phyloP scores from a whole-genome alignment of 176 grass and related monocot genomes.

The Paspalum vaginatum region DNA sequence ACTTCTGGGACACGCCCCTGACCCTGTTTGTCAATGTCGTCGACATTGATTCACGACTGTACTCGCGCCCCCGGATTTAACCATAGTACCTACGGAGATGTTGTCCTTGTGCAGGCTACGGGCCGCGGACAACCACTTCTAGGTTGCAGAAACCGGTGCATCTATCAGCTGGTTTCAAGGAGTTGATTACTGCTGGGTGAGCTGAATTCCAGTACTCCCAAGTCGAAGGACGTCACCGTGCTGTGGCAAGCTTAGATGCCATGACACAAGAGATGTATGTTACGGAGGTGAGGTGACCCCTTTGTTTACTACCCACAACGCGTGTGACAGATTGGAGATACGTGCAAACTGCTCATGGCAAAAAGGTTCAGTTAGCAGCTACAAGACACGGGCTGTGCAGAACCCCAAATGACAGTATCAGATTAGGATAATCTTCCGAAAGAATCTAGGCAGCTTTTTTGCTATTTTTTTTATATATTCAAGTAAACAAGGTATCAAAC shows the following conservation, averaged over 20 bases:
- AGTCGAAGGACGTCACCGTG: neutral
- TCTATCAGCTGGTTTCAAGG: neutral
- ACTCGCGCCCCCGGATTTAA: neutral
- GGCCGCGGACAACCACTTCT: neutral
- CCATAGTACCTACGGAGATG: neutral
- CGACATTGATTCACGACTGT: conserved; percentile 3
- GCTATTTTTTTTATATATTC: neutral
- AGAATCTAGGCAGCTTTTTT: conserved; percentile 30
- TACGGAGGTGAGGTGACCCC: neutral
- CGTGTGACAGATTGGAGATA: neutral
- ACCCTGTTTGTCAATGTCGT: conserved; percentile 1
- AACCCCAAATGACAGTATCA: neutral
- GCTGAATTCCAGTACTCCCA: too few species aligned
- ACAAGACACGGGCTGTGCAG: neutral
- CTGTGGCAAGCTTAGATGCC: neutral
- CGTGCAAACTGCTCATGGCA: conserved; percentile 8
- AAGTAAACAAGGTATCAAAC: neutral
- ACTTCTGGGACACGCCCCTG: neutral
- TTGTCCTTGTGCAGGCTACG: conserved; percentile 11
- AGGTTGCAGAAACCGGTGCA: neutral
- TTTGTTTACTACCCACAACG: conserved; percentile 9
- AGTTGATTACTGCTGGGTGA: conserved; percentile 1
- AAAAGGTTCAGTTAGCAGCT: neutral
- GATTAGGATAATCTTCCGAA: neutral
- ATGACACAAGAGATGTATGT: neutral